phyloP scores from a whole-genome alignment of 306 rosid genomes.

The Pterocarpus macrocarpus region DNA sequence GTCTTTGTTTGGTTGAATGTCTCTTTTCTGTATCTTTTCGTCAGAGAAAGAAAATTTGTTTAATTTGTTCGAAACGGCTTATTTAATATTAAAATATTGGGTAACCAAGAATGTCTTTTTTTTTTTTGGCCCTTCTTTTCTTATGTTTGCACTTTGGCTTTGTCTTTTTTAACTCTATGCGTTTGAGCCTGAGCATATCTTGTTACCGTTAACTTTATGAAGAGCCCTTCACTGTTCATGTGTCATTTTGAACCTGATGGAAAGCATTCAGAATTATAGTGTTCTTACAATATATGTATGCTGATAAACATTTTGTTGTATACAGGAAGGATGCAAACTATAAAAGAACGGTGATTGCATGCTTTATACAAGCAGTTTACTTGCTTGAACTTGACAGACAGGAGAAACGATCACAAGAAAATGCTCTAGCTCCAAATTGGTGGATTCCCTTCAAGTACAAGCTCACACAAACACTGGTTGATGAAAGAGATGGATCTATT shows the following conservation, averaged over 20 bases:
- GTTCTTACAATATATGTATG: background rate
- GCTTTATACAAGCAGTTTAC: slow-evolving; percentile 91
- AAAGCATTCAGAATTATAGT: background rate
- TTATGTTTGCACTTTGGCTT: background rate
- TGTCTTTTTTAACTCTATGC: background rate
- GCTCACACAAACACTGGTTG: slow-evolving; percentile 68
- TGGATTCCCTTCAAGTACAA: slow-evolving; percentile 95
- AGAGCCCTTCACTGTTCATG: background rate
- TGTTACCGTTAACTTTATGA: background rate
- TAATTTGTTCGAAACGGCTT: background rate
- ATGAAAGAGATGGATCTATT: slow-evolving; percentile 89
- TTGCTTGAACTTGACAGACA: slow-evolving; percentile 92
- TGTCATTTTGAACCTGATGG: slow-evolving; percentile 3
- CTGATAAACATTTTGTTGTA: slow-evolving; percentile 32
- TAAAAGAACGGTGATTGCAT: slow-evolving; percentile 89
- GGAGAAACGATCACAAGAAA: slow-evolving; percentile 67
- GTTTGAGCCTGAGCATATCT: background rate
- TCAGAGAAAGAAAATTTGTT: background rate
- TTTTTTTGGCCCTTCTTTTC: too few relatives aligned
- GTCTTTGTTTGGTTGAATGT: slow-evolving; percentile 16
- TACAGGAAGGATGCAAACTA: slow-evolving; percentile 89
- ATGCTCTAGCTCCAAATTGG: slow-evolving; percentile 91
- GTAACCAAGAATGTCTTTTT: background rate
- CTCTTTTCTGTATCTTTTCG: background rate
- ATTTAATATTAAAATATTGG: background rate